phyloP scores from a whole-genome alignment of 441 rosid genomes.

The Syzygium syzygioides region DNA sequence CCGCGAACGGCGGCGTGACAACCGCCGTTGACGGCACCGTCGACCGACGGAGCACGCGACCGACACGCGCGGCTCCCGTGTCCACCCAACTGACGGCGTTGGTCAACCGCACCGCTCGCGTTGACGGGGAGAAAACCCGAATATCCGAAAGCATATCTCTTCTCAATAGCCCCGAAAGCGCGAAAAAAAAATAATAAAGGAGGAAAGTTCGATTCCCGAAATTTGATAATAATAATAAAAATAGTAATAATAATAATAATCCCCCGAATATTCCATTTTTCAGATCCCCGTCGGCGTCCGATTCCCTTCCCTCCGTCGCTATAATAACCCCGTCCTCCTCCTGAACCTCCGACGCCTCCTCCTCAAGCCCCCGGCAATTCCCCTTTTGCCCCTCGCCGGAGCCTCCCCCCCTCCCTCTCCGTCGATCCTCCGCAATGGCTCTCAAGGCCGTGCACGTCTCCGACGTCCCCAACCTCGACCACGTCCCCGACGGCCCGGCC shows the following conservation, averaged over 20 bases:
- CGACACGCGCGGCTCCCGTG: not conserved
- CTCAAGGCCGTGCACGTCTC: slow-evolving; percentile 60
- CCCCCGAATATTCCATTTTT: slow-evolving; percentile 20
- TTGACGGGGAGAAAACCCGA: not conserved
- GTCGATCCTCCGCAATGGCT: slow-evolving; percentile 22
- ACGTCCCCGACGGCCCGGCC: slow-evolving; percentile 34
- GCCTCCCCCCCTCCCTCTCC: too few relatives aligned
- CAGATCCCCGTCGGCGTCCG: not conserved
- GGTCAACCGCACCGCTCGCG: not conserved
- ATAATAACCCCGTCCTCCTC: slow-evolving; percentile 8
- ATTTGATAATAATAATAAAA: too few relatives aligned
- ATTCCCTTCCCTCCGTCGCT: not conserved
- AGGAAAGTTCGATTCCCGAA: not conserved
- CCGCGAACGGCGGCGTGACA: not conserved
- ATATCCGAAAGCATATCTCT: not conserved
- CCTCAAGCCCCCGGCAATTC: not conserved
- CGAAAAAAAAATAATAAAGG: not conserved
- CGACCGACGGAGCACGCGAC: not conserved
- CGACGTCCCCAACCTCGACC: slow-evolving; percentile 56
- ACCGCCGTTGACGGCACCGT: not conserved
- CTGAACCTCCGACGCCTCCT: not conserved
- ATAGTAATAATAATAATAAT: not conserved
- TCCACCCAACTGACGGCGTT: not conserved
- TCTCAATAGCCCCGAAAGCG: not conserved
- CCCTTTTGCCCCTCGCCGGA: not conserved